A percentile compares a stretch with the other conserved stretches of the same genome.
Evolutionary conservation across 1,284 basidiomycete species (phyloP).

Genomic region (Salmacisia buchloeana): DNA sequence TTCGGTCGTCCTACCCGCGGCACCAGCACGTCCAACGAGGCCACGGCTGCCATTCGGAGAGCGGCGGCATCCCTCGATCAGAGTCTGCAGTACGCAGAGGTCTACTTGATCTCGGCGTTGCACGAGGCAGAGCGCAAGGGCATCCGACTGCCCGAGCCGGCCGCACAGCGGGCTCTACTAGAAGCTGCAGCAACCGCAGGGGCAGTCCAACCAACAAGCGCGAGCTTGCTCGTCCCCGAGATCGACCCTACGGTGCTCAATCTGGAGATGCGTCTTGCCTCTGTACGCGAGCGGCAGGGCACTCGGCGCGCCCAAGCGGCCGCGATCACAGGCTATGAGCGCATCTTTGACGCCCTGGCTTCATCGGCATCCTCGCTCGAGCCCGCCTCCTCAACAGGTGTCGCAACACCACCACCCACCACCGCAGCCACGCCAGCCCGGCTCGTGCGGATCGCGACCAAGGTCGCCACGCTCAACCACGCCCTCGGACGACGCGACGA

Average conservation of each 20-base stretch:
- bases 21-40: constrained; percentile 18
- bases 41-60: constrained; percentile 11
- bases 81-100: constrained; percentile 32
- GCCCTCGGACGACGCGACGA: constrained; percentile 18
- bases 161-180: constrained; percentile 15
- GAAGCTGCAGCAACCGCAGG: not conserved
- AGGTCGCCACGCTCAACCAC: constrained; percentile 31
- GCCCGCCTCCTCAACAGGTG: constrained; percentile 6
- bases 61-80: constrained; percentile 18
- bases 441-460: constrained; percentile 33
- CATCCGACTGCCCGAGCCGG: constrained; percentile 33
- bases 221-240: not conserved
- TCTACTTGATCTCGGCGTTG: constrained; percentile 30
- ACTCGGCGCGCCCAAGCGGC: constrained; percentile 9
- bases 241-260: constrained; percentile 20
- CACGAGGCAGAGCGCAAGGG: constrained; percentile 27
- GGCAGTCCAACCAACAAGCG: not conserved
- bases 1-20: constrained; percentile 16
- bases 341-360: constrained; percentile 22
- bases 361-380: constrained; percentile 4
- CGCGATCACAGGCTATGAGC: constrained; percentile 20
- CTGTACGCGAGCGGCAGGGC: constrained; percentile 21
- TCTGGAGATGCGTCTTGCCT: constrained; percentile 20
- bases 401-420: constrained; percentile 6
- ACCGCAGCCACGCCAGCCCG: constrained; percentile 12